These are phyloP conservation scores for Myochromella boudieri DNA, from an alignment of 768 basidiomycete species.

Conservation along the genomic window DNA sequence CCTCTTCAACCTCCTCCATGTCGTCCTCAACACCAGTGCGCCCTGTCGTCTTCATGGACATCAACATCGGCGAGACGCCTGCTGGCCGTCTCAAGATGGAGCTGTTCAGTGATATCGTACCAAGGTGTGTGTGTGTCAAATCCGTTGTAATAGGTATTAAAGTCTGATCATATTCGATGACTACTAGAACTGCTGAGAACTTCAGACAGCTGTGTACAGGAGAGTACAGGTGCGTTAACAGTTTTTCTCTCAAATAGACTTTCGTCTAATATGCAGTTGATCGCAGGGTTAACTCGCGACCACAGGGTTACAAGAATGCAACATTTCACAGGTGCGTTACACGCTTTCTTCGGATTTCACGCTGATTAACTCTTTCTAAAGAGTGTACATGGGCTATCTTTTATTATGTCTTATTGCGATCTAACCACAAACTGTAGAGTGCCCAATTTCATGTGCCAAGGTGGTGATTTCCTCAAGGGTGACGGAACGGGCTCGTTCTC, in stretches of 20 bases:
- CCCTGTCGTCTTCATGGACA: slow-evolving; percentile 96
- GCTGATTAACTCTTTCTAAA: slow-evolving; percentile 24
- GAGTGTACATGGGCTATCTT: slow-evolving; percentile 75
- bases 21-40: slow-evolving; percentile 39
- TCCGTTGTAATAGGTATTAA: too few relatives aligned
- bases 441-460: slow-evolving; percentile 97
- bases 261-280: slow-evolving; percentile 15
- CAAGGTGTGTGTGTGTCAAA: slow-evolving; percentile 82
- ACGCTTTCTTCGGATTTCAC: neutral
- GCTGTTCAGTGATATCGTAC: slow-evolving; percentile 92
- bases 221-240: slow-evolving; percentile 75
- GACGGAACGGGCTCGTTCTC: slow-evolving; percentile 97
- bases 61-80: slow-evolving; percentile 94
- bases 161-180: too few relatives aligned
- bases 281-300: slow-evolving; percentile 72
- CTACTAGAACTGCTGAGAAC: slow-evolving; percentile 91
- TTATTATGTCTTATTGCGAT: too few relatives aligned
- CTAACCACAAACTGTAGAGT: slow-evolving; percentile 48
- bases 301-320: slow-evolving; percentile 90
- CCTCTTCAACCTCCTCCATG: too few relatives aligned
- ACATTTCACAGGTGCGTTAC: slow-evolving; percentile 81
- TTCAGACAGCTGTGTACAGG: slow-evolving; percentile 97
- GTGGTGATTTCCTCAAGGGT: slow-evolving; percentile 93
- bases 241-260: slow-evolving; percentile 1
- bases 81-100: slow-evolving; percentile 97